Percentiles rank a stretch among this genome's conserved stretches.
Conservation (phyloP, 192 early-diverging fungal genomes). For the Backusella morwellensis region DNA sequence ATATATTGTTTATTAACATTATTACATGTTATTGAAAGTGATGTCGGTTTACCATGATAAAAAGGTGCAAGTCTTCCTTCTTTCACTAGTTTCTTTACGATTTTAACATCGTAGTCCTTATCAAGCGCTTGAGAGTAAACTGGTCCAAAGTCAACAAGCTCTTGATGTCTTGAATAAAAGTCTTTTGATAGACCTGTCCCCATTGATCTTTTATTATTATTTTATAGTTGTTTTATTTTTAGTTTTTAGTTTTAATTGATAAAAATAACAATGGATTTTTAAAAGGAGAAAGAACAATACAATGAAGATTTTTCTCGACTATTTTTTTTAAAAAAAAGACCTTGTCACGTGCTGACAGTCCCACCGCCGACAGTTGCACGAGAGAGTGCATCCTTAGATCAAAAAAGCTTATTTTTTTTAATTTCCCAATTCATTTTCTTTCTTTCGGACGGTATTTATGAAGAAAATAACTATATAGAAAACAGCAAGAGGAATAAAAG, state of each 20-base stretch:
- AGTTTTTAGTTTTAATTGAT: not conserved
- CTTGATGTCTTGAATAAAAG: conserved; percentile 8
- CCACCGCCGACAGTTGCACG: no score
- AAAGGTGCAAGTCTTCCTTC: conserved; percentile 27
- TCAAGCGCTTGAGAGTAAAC: not conserved
- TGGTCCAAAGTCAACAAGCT: not conserved
- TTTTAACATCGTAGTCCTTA: conserved; percentile 22
- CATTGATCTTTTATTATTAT: not conserved
- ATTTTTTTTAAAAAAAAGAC: no score
- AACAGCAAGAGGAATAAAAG: no score
- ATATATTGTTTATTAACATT: not conserved
- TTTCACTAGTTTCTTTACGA: conserved; percentile 17
- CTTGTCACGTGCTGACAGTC: no score
- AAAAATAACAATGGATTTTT: not conserved
- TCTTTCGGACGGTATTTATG: no score
- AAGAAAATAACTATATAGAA: no score
- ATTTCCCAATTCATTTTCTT: no score
- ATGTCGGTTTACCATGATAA: conserved; percentile 17
- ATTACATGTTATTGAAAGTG: not conserved
- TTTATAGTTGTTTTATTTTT: not conserved
- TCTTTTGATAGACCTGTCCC: conserved; percentile 6
- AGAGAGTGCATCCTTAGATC: no score
- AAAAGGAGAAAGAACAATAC: no score
- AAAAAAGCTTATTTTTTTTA: no score
- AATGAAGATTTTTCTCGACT: no score